phyloP scores from a whole-genome alignment of 306 rosid species.

The Pyrus betulifolia region DNA sequence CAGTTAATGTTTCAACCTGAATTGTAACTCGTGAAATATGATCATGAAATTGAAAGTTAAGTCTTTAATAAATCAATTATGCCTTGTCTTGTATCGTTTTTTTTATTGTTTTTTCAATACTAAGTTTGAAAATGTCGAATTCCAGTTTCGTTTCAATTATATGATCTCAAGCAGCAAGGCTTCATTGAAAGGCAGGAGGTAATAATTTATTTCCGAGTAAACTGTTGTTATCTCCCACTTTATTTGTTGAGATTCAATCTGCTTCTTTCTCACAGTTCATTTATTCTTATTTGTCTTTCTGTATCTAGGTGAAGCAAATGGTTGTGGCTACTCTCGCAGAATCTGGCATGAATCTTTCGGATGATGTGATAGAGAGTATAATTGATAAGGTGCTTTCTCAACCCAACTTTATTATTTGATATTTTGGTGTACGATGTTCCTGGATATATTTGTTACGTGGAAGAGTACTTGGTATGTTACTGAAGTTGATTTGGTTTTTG shows the following conservation, averaged over 20 bases:
- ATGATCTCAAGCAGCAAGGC: slow-evolving; percentile 99
- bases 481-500: not conserved
- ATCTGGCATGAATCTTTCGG: slow-evolving; percentile 98
- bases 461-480: not conserved
- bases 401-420: not conserved
- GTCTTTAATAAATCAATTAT: not conserved
- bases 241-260: not conserved
- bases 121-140: slow-evolving; percentile 12
- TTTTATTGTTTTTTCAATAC: not conserved
- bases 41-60: not conserved
- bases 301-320: slow-evolving; percentile 91
- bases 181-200: slow-evolving; percentile 98
- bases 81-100: not conserved
- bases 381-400: slow-evolving; percentile 73
- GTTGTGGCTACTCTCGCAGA: slow-evolving; percentile 98
- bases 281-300: slow-evolving; percentile 7
- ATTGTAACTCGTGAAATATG: not conserved
- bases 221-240: not conserved
- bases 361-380: slow-evolving; percentile 94
- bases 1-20: not conserved
- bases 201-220: slow-evolving; percentile 2
- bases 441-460: not conserved
- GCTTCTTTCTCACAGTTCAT: not conserved
- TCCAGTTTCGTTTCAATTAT: slow-evolving; percentile 94
- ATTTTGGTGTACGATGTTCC: not conserved